Evolutionary conservation across 495 filamentous ascomycete genomes (phyloP), one percentile per base, ranked within the genome.

Genomic region (Aspergillus asperescens): DNA sequence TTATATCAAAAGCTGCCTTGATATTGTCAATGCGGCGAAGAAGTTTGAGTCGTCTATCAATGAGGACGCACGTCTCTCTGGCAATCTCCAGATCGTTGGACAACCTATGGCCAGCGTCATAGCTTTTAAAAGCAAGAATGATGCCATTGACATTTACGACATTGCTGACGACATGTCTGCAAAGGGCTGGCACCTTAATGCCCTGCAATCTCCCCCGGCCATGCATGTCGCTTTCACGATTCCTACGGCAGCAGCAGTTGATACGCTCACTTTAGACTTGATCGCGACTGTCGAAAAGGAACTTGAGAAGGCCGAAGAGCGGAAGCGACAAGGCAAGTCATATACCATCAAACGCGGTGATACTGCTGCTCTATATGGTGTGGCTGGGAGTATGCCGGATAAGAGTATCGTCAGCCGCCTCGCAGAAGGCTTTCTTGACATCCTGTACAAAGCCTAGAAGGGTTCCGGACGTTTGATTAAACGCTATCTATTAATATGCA

Each of bases 151-250:
- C 64, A 82, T 88, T 29, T 95, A 94, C 63, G 90, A 97, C 56
- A 79, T 95, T 49, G 89, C 89, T 20, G 89, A 95, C 72, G 85
- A 77, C 50, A 85, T 99, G 83, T 80, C 77, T 40, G 75, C 74
- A 2, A 81, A 82, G 58, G 93, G 93, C 19, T 99, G 93, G 93
- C 93, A 97, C 69, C 77, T 99, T 41, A 99, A 96, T 62, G 89
- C 92, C 6, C 76, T 97, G 46, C 93, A 99, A 64, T 82, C 81
- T 44, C 93, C 93, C 7, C 81, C 94, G 0, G 94, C 89, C n/a
- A 88, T 99, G 18, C 93, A 99, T 68, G 86, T 96, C 22, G 93
- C 93, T n/a, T 88, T 96, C 42, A 97, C 94, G 1, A 59, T 90
- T 59, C 93, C 92, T 10, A 86, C 95, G n/a, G 82, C 85, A 7